A percentile compares a stretch with the other conserved stretches of the same genome.
Evolutionary conservation across 495 filamentous ascomycete genomes (phyloP).

Genomic region (Neurospora sp.): DNA sequence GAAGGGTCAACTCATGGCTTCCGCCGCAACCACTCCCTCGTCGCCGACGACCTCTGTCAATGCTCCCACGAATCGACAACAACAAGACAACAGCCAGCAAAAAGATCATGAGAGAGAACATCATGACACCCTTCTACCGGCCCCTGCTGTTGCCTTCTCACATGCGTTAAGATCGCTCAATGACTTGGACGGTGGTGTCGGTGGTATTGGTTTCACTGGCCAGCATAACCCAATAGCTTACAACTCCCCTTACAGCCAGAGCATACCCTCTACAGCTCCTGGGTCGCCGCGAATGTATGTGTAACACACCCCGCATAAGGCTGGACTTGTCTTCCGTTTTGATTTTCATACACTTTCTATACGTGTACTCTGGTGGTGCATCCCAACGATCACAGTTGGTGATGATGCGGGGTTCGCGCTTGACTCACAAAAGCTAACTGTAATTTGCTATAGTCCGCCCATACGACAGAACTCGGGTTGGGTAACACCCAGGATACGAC

Average conservation of each 20-base stretch:
- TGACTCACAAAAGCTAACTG: constrained; percentile 11
- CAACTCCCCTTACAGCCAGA: constrained; percentile 38
- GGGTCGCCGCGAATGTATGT: constrained; percentile 45
- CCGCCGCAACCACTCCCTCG: constrained; percentile 19
- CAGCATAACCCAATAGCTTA: constrained; percentile 18
- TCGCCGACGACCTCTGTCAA: constrained; percentile 18
- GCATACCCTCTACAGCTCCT: constrained; percentile 43
- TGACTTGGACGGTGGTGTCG: constrained; percentile 11
- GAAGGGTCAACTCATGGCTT: constrained; percentile 30
- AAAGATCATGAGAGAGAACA: neutral
- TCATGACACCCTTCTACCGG: constrained; percentile 14
- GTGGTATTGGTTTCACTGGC: constrained; percentile 12
- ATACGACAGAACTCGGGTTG: constrained; percentile 50
- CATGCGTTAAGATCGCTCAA: constrained; percentile 29
- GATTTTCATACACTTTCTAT: neutral
- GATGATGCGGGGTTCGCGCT: neutral
- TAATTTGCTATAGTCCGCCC: constrained; percentile 31
- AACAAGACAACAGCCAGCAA: neutral
- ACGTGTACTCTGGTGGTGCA: neutral
- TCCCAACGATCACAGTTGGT: neutral
- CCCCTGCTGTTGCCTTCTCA: constrained; percentile 18
- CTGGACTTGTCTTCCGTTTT: neutral
- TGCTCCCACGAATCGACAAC: constrained; percentile 1
- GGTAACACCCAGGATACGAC: constrained; percentile 49
- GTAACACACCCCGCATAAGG: neutral